Conservation (phyloP, 1,284 basidiomycete genomes). For the Boletus sp. region DNA sequence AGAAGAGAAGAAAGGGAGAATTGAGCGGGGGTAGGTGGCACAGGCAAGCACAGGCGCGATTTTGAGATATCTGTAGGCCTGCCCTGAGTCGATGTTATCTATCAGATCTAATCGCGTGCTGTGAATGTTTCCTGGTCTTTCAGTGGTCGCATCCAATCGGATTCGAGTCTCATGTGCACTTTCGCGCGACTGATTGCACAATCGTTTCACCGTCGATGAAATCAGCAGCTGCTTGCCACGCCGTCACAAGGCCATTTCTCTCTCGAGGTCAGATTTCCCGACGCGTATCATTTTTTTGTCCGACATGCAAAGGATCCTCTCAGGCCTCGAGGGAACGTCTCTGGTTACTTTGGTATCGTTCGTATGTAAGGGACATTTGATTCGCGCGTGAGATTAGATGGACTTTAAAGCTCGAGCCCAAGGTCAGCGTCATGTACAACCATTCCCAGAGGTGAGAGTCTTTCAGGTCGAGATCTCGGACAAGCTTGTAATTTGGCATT, state of each 20-base stretch:
- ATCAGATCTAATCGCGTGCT: slow-evolving; percentile 35
- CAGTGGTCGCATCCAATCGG: background rate
- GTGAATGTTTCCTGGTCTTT: slow-evolving; percentile 18
- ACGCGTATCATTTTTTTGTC: background rate
- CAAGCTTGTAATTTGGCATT: too few species aligned
- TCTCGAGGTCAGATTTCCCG: slow-evolving; percentile 4
- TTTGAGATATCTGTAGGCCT: slow-evolving; percentile 37
- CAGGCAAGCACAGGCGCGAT: slow-evolving; percentile 30
- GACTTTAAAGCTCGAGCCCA: background rate
- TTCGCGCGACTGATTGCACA: background rate
- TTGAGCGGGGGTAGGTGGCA: slow-evolving; percentile 23
- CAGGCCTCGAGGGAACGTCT: background rate
- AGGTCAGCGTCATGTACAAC: background rate
- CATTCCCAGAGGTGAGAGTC: background rate
- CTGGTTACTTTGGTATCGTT: background rate
- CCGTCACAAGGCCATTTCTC: background rate
- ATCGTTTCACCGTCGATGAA: background rate
- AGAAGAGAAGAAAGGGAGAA: slow-evolving; percentile 37
- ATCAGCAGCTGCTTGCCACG: background rate
- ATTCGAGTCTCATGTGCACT: background rate
- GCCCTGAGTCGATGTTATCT: slow-evolving; percentile 38
- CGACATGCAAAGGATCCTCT: background rate
- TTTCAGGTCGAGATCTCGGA: too few species aligned
- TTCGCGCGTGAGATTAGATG: too few species aligned
- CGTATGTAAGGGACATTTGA: too few species aligned